Conservation (phyloP, 164 flowering plant species). For the Vitis amurensis region DNA sequence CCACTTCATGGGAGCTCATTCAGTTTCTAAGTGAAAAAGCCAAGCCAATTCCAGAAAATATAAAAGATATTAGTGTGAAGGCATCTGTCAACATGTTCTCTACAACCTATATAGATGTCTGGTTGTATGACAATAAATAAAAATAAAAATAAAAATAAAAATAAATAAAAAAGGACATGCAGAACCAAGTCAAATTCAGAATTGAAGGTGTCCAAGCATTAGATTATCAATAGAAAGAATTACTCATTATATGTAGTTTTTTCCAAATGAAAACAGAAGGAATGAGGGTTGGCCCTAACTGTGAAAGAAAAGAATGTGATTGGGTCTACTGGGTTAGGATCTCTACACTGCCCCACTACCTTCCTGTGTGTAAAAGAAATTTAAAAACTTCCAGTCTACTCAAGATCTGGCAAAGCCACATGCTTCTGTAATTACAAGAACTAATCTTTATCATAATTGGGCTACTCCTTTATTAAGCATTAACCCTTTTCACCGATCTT, state of each 20-base stretch:
- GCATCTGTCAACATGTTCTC: too few relatives aligned
- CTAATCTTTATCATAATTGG: conserved; percentile 10
- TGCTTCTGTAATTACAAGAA: conserved; percentile 10
- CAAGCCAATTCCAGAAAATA: too few relatives aligned
- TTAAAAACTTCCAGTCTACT: neutral
- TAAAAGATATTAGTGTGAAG: too few relatives aligned
- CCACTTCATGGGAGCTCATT: too few relatives aligned
- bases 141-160: too few relatives aligned
- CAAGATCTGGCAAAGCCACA: conserved; percentile 8
- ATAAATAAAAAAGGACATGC: too few relatives aligned
- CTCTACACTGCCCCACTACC: conserved; percentile 30
- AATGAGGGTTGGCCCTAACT: conserved; percentile 19
- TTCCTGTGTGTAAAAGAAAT: conserved; percentile 1
- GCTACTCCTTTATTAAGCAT: conserved; percentile 4
- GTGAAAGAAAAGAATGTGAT: conserved; percentile 13
- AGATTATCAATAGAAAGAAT: conserved; percentile 16
- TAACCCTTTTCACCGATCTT: neutral
- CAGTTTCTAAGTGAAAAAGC: too few relatives aligned
- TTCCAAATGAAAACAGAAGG: conserved; percentile 9
- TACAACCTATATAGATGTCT: too few relatives aligned
- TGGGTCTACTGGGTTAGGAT: conserved; percentile 27
- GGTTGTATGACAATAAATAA: too few relatives aligned
- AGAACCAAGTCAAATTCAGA: too few relatives aligned
- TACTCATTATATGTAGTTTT: conserved; percentile 17
- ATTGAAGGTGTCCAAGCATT: neutral